Base-by-base conservation (phyloP, 192 early-diverging fungal species). In the Coemansia sp. region DNA sequence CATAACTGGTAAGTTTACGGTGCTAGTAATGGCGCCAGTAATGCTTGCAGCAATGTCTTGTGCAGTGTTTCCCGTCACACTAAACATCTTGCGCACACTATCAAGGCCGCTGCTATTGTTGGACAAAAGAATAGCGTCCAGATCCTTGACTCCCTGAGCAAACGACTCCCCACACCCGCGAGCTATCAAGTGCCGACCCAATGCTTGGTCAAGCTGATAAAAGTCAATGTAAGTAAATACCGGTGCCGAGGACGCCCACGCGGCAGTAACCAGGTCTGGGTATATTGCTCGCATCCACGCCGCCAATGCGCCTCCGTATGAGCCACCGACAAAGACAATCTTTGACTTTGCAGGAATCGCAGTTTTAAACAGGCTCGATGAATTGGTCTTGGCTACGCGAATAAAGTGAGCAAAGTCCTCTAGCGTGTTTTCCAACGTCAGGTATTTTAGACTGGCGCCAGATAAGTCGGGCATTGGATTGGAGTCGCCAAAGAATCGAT, bases 201-300 rank as follows among this genome's bases (percentile, higher is more conserved):
- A 68, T 27, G 66, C 76, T 43, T 85, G 80, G 41, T 85, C 85
- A 64, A 88, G 90, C 49, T 90, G 80, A 66, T 86, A 90, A 79
- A 64, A 70, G 38, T 90, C 85, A 29, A 83, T 63, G 16, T 81
- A 80, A n/a, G 86, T 85, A 13, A 86, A 78, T 10, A 94, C 78
- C 10, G 90, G 87, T 13, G 87, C 91, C 12, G 92, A 94, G 12
- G 89, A 90, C 6, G 89, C 82, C 68, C 88, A 88, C 11, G 89
- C 88, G 3, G 87, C 91, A 68, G 82, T 84, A 36, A 91, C 81
- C 8, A 91, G 66, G 10, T 87, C 72, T 0, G 88, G 90, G 62
- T 89, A 89, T 58, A 84, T 80, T 39, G 84, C 74, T 27, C 90
- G 84, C 74, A 90, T 88, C 92, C 92, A 94, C 3, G 91, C 91